Conservation (phyloP, 2,329 filamentous ascomycete species). For the Cadophora sp. region DNA sequence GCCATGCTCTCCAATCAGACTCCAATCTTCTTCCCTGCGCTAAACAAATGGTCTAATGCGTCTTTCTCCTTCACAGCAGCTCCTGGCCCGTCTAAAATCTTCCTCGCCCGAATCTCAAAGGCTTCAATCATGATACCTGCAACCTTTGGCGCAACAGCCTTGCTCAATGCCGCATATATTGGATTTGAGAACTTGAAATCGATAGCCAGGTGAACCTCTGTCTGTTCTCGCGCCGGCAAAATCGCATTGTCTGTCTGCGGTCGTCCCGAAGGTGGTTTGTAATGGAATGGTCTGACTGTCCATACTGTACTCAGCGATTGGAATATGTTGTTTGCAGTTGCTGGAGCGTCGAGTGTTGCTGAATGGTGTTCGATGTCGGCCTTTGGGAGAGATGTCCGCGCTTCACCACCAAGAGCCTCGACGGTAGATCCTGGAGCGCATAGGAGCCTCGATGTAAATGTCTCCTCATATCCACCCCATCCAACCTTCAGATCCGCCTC, state of each 20-base stretch:
- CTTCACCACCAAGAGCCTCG: constrained; percentile 75
- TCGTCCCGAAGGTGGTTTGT: constrained; percentile 50
- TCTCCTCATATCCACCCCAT: constrained; percentile 83
- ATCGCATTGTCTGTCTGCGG: constrained; percentile 41
- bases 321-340: constrained; percentile 61
- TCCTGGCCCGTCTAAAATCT: constrained; percentile 52
- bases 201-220: constrained; percentile 78
- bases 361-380: constrained; percentile 50
- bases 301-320: constrained; percentile 73
- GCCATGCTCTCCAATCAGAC: not conserved
- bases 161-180: constrained; percentile 83
- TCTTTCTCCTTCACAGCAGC: constrained; percentile 20
- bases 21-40: constrained; percentile 17
- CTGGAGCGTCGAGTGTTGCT: constrained; percentile 44
- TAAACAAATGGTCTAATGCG: not conserved
- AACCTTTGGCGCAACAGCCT: constrained; percentile 82
- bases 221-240: constrained; percentile 54
- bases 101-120: constrained; percentile 81
- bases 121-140: constrained; percentile 90
- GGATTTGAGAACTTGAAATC: constrained; percentile 88
- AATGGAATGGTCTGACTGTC: constrained; percentile 62
- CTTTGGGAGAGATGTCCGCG: constrained; percentile 52
- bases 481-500: constrained; percentile 83
- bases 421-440: constrained; percentile 77
- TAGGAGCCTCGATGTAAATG: constrained; percentile 79